These are phyloP conservation scores for Prunus davidiana DNA, from an alignment of 306 rosid species.

Conservation along the genomic window DNA sequence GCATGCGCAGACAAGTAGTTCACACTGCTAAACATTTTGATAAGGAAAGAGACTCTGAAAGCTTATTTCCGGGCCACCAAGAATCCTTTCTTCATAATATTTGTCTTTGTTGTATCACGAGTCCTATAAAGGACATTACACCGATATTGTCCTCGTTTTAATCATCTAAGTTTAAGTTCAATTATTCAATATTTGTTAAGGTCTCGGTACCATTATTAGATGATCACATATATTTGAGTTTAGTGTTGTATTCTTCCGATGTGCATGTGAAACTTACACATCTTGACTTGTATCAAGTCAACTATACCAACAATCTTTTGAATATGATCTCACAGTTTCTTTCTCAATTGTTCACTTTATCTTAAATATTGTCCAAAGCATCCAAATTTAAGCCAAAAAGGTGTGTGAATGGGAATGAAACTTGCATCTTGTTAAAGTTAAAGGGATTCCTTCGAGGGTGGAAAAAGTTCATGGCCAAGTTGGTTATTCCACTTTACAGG, in stretches of 20 bases:
- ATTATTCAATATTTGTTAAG: too few relatives aligned
- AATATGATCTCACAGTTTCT: background rate
- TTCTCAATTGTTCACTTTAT: conserved; percentile 26
- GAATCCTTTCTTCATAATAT: conserved; percentile 10
- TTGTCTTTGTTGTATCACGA: too few relatives aligned
- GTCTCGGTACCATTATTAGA: too few relatives aligned
- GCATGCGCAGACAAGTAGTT: conserved; percentile 29
- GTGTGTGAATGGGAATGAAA: conserved; percentile 41
- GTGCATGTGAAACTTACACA: background rate
- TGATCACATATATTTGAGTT: too few relatives aligned
- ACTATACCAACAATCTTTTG: background rate
- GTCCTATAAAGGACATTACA: too few relatives aligned
- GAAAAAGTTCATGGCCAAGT: conserved; percentile 28
- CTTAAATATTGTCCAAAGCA: conserved; percentile 19
- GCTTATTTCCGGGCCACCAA: conserved; percentile 23
- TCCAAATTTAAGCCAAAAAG: conserved; percentile 32
- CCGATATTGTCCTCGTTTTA: too few relatives aligned
- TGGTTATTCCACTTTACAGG: conserved; percentile 34
- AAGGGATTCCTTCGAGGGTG: conserved; percentile 31
- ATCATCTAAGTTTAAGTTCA: too few relatives aligned
- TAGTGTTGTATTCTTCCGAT: too few relatives aligned
- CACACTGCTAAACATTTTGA: conserved; percentile 23
- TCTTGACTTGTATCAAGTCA: background rate
- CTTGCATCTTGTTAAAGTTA: conserved; percentile 27
- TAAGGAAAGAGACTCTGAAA: conserved; percentile 13